Base-by-base conservation (phyloP, 192 early-diverging fungal species). In the Neocallimastix lanati region DNA sequence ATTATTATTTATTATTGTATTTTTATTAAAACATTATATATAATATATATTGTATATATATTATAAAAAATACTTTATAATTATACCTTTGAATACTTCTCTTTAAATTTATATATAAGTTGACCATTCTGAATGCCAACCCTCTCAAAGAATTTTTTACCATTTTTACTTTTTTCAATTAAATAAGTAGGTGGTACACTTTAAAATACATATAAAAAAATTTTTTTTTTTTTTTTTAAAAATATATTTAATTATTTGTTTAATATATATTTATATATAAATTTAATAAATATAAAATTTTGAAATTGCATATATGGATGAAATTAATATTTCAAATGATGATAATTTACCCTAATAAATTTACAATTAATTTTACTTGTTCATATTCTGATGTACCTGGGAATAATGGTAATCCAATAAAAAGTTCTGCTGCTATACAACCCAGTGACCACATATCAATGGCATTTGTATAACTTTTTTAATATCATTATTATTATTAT, bases 401-500 rank as follows among this genome's bases (percentile, higher is more conserved):
- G 82, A 99, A 99, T 79, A 99, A 84, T 0, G 98, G 98, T 5
- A 97, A 85, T 0, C 98, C 98, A 4, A 98, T 84, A 82, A 93
- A 96, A n/a, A 99, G 86, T 84, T 99, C 98, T 4, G 93, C 95
- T 5, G 95, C 95, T 83, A 99, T 98, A 82, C 98, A 99, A 0
- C 98, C 98, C 14, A 98, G 84, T 28, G 96, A 97, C 98, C 98
- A 99, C 91, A 99, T 97, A 83, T 99, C 98, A 76, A 99, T 99
- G 30, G 92, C 88, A 29, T 91, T 91, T 40, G 94, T 94, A 84
- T 98, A 96, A 2, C 83, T 83, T 78, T 12, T n/a, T n/a, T n/a
- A n/a, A n/a, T n/a, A n/a, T n/a, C n/a, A n/a, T n/a, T n/a, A n/a
- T n/a, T n/a, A n/a, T n/a, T n/a, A n/a, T n/a, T n/a, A n/a, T n/a